These are phyloP conservation scores for Moniliophthora roreri DNA, from an alignment of 1,284 basidiomycete species.

Conservation along the genomic window DNA sequence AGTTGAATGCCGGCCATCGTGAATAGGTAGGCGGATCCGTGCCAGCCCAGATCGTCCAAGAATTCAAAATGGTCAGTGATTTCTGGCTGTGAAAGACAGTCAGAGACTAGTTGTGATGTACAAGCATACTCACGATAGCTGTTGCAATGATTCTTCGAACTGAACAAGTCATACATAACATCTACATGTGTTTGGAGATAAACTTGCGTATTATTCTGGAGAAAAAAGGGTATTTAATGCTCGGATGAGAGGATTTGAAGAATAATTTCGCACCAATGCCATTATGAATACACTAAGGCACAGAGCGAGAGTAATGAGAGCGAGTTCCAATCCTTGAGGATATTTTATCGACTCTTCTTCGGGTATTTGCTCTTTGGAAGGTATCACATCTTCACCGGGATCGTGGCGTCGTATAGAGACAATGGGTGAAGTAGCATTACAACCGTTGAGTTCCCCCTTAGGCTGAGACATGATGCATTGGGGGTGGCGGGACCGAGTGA, in stretches of 20 bases:
- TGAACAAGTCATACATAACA: not conserved
- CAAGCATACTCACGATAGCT: conserved; percentile 19
- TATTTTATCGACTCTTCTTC: conserved; percentile 18
- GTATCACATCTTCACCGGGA: too few relatives aligned
- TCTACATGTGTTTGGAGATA: not conserved
- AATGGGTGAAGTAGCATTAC: too few relatives aligned
- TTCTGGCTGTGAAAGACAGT: conserved; percentile 18
- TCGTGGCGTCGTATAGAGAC: too few relatives aligned
- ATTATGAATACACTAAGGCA: conserved; percentile 23
- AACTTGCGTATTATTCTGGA: conserved; percentile 1
- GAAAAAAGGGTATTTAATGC: not conserved
- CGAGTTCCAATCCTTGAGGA: conserved; percentile 17
- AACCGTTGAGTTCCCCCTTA: too few relatives aligned
- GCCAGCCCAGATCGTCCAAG: conserved; percentile 21
- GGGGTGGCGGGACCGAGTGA: too few relatives aligned
- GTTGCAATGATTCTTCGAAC: conserved; percentile 42
- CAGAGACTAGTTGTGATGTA: conserved; percentile 20
- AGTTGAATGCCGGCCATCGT: conserved; percentile 18
- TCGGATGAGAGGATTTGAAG: not conserved
- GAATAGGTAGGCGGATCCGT: conserved; percentile 18
- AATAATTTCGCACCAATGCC: conserved; percentile 16
- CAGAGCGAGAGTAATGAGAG: conserved; percentile 19
- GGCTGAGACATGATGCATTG: too few relatives aligned
- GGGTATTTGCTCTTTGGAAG: not conserved
- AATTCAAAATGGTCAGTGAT: conserved; percentile 20